These are phyloP conservation scores for Saccharomycopsis hybrid DNA, from an alignment of 1,139 yeast species.

Conservation along the genomic window DNA sequence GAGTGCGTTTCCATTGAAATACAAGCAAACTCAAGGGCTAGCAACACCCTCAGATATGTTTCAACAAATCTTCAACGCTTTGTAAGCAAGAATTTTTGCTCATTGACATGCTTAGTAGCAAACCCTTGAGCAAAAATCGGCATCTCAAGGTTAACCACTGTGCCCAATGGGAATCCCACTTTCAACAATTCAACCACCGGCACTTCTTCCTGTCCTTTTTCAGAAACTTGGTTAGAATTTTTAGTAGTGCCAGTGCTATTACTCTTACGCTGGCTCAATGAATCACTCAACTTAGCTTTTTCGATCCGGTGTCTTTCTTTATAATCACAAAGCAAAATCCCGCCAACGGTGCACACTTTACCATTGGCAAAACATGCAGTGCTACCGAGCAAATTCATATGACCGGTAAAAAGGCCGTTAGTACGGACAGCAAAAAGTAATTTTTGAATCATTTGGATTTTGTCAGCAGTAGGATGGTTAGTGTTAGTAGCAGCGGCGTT, in stretches of 20 bases:
- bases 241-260: background rate
- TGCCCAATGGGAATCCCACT: background rate
- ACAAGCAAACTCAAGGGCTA: background rate
- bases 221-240: background rate
- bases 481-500: background rate
- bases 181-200: background rate
- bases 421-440: constrained; percentile 4
- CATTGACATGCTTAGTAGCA: background rate
- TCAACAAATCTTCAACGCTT: background rate
- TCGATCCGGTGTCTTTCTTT: background rate
- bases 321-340: background rate
- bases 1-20: constrained; percentile 11
- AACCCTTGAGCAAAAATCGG: constrained; percentile 10
- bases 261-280: background rate
- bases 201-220: too few relatives aligned
- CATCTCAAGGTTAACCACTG: constrained; percentile 2
- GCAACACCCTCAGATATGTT: too few relatives aligned
- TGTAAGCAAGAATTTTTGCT: background rate
- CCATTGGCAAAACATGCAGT: constrained; percentile 4
- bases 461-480: too few relatives aligned
- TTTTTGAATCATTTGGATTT: background rate
- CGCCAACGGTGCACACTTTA: constrained; percentile 7
- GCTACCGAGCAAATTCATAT: constrained; percentile 4
- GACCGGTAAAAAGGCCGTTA: background rate
- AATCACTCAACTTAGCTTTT: background rate